Conservation (phyloP, 176 grass and related monocot species). For the Thalia dealbata region DNA sequence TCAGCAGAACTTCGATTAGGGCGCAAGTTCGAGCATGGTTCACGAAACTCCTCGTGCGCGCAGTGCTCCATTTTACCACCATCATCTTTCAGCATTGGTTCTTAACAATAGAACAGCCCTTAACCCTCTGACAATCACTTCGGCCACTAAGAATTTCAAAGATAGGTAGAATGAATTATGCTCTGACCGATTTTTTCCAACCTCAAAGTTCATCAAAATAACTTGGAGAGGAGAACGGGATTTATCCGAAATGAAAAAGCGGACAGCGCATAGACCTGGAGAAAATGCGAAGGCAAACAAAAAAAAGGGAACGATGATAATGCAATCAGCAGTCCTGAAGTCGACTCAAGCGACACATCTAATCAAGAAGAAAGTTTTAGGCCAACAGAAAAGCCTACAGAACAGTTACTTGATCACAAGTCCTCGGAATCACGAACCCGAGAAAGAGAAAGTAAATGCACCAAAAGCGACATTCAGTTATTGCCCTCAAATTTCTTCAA, state of each 20-base stretch:
- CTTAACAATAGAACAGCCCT: background rate
- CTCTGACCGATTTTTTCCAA: background rate
- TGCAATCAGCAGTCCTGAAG: background rate
- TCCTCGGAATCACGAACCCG: background rate
- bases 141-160: background rate
- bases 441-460: background rate
- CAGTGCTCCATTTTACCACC: background rate
- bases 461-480: background rate
- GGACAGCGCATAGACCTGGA: background rate
- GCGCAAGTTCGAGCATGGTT: constrained; percentile 16
- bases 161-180: background rate
- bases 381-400: background rate
- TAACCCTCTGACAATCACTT: background rate
- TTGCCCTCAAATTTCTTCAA: background rate
- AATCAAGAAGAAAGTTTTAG: background rate
- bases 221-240: background rate
- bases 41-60: constrained; percentile 1
- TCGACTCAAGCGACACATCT: background rate
- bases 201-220: background rate
- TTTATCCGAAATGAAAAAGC: background rate
- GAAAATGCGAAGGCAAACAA: background rate
- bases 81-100: constrained; percentile 28
- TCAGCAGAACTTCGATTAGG: constrained; percentile 9
- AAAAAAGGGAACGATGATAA: background rate
- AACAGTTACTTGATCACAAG: background rate